Evolutionary conservation across 2,329 filamentous ascomycete genomes (phyloP).

Genomic region (Alternaria viburni): DNA sequence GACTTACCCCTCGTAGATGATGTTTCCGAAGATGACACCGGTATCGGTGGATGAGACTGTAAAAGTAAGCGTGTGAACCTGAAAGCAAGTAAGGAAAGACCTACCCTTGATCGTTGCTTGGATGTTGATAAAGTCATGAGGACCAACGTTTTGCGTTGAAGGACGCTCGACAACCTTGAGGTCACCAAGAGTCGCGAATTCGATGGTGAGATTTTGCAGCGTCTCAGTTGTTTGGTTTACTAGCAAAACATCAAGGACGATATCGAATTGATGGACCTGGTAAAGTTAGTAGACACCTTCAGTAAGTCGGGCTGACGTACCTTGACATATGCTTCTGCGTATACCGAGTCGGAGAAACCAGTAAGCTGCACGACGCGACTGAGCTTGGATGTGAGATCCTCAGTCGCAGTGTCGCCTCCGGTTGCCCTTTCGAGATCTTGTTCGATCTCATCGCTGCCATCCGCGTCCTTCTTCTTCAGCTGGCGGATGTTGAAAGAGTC

Average conservation of each 20-base stretch:
- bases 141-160: slow-evolving; percentile 92
- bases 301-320: slow-evolving; percentile 44
- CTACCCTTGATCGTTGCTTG: slow-evolving; percentile 99
- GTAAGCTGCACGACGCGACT: slow-evolving; percentile 96
- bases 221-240: slow-evolving; percentile 98
- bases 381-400: slow-evolving; percentile 91
- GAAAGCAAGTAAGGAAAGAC: neutral
- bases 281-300: slow-evolving; percentile 12
- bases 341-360: slow-evolving; percentile 96
- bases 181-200: slow-evolving; percentile 97
- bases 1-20: slow-evolving; percentile 84
- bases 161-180: slow-evolving; percentile 97
- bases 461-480: slow-evolving; percentile 81
- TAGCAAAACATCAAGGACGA: slow-evolving; percentile 91
- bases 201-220: slow-evolving; percentile 93
- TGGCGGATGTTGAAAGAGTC: slow-evolving; percentile 94
- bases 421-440: slow-evolving; percentile 92
- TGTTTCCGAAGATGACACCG: slow-evolving; percentile 97
- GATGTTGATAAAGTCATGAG: slow-evolving; percentile 97
- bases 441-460: slow-evolving; percentile 85
- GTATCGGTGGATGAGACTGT: slow-evolving; percentile 93
- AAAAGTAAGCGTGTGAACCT: slow-evolving; percentile 10
- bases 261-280: slow-evolving; percentile 90
- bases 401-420: slow-evolving; percentile 81
- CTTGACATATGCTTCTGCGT: slow-evolving; percentile 98